Base-by-base conservation (phyloP, 257 asterid species). In the Mentha longifolia region DNA sequence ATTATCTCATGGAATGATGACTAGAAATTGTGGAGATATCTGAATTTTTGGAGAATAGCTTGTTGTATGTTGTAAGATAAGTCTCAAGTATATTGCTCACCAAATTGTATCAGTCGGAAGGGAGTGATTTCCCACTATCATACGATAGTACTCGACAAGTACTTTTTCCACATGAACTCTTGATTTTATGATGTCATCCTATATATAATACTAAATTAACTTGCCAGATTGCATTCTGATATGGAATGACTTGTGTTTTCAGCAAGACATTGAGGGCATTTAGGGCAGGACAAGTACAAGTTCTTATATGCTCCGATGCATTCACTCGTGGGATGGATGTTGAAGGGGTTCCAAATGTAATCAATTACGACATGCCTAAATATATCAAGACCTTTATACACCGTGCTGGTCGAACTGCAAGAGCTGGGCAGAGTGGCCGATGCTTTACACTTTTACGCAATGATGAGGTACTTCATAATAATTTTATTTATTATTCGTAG, bases 271-370 rank as follows among this genome's bases (percentile, higher is more conserved):
- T 92, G 77, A 90, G 76, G 80, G 89, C 92, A 70, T 92, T 90
- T 73, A 85, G 95, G 51, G 77, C 81, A 6, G 98, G 98, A 76
- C 76, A 86, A 73, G 75, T 81, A 30, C 84, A 85, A 75, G 95
- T 92, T 35, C 93, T 92, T 42, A 82, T 92, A 67, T 88, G 96
- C 16, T 90, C 98, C 59, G 97, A 92, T 81, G 93, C 92, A 56
- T 88, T 90, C 93, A 82, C 97, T 61, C 95, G 96, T 70, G 98
- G 97, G 65, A 92, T 90, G 98, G 98, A 92, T 74, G 92, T 92
- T 72, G 96, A 90, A 82, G 98, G 90, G 74, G 95, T 90, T 41
- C 82, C 74, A 72, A 92, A 87, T 80, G 93, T 92, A 67, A 86
- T 92, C 41, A 92, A 91, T 73, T 92, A 92, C 57, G 96, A 92